Evolutionary conservation across 257 asterid genomes (phyloP).

Genomic region (Nicotiana sylvestris): DNA sequence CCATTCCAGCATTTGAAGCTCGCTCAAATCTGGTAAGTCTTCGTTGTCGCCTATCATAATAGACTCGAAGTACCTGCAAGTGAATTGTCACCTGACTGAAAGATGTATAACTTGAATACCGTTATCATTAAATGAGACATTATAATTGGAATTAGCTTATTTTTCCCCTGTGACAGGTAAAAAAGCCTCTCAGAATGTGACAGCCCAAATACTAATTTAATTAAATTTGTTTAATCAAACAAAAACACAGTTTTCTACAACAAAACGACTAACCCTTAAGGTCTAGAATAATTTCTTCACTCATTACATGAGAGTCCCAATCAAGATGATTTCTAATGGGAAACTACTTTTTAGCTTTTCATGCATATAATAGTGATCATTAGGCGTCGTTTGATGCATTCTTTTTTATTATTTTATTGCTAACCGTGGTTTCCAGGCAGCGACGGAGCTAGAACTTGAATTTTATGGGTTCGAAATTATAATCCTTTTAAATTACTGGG

Average conservation of each 20-base stretch:
- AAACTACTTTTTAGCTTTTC: neutral
- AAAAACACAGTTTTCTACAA: neutral
- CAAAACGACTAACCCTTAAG: neutral
- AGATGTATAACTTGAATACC: neutral
- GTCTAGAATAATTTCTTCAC: neutral
- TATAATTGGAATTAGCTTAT: neutral
- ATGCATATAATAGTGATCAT: neutral
- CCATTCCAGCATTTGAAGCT: slow-evolving; percentile 34
- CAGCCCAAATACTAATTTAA: neutral
- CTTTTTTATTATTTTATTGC: neutral
- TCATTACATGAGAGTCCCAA: neutral
- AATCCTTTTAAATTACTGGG: too few relatives aligned
- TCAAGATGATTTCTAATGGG: neutral
- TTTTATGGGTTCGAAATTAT: too few relatives aligned
- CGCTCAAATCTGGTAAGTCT: slow-evolving; percentile 39
- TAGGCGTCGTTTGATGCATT: neutral
- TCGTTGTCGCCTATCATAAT: slow-evolving; percentile 59
- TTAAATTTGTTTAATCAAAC: neutral
- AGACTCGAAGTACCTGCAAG: slow-evolving; percentile 80
- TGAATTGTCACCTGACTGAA: neutral
- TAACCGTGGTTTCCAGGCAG: too few relatives aligned
- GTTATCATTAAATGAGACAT: neutral
- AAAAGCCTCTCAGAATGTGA: neutral
- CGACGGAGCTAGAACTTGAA: too few relatives aligned
- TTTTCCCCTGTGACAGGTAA: neutral